Conservation (phyloP, 139 green algal genomes). For the Pycnococcus provasolii region DNA sequence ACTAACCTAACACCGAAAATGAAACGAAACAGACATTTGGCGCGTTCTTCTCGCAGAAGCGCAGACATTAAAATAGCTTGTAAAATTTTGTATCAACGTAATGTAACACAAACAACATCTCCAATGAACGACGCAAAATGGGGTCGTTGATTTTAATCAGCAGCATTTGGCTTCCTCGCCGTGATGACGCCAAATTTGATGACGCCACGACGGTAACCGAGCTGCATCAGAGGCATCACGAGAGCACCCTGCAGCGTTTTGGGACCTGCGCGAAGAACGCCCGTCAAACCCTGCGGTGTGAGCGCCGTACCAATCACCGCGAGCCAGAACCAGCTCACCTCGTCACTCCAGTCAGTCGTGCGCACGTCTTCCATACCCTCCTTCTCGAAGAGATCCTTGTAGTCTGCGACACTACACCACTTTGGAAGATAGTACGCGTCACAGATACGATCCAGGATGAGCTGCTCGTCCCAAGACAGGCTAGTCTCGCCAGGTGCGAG, state of each 20-base stretch:
- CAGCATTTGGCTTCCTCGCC: conserved; percentile 48
- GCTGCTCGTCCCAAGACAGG: conserved; percentile 36
- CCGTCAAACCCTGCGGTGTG: conserved; percentile 25
- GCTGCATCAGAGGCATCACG: conserved; percentile 90
- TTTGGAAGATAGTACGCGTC: conserved; percentile 93
- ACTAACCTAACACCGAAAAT: not conserved
- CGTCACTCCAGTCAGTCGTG: conserved; percentile 67
- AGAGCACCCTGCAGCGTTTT: conserved; percentile 62
- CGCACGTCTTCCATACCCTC: conserved; percentile 38
- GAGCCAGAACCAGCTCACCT: conserved; percentile 88
- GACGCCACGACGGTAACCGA: conserved; percentile 71
- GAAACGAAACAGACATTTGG: too few relatives aligned
- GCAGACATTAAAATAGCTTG: too few relatives aligned
- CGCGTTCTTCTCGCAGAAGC: too few relatives aligned
- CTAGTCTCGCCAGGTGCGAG: conserved; percentile 23
- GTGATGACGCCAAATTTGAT: conserved; percentile 95
- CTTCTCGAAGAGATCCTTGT: conserved; percentile 54
- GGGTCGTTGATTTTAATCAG: too few relatives aligned
- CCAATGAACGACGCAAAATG: too few relatives aligned
- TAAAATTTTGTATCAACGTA: too few relatives aligned
- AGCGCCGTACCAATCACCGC: conserved; percentile 72
- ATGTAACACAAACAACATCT: too few relatives aligned
- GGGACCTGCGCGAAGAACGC: conserved; percentile 27
- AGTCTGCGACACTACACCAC: conserved; percentile 87
- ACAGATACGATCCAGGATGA: conserved; percentile 81